These are phyloP conservation scores for Diaporthe eres DNA, from an alignment of 2,329 filamentous ascomycete species.

Conservation along the genomic window DNA sequence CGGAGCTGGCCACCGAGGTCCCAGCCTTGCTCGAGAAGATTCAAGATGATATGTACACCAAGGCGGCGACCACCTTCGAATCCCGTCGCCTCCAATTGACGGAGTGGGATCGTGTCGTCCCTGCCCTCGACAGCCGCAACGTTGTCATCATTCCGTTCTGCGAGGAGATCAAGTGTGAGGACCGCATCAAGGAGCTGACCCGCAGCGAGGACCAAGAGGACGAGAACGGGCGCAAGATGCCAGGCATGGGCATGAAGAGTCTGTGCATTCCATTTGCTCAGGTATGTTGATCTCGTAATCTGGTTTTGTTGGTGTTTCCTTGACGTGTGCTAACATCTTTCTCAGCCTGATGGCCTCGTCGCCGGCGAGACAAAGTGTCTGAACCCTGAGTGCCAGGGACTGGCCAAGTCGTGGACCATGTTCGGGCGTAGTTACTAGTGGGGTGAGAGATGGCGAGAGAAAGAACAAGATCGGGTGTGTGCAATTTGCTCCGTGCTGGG, in stretches of 20 bases:
- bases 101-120: constrained; percentile 92
- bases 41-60: constrained; percentile 83
- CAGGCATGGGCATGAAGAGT: constrained; percentile 76
- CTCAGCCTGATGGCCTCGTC: constrained; percentile 83
- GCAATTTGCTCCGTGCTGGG: background rate
- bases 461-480: background rate
- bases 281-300: constrained; percentile 47
- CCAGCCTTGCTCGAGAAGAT: constrained; percentile 90
- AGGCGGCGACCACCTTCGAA: constrained; percentile 84
- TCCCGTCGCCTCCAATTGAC: constrained; percentile 85
- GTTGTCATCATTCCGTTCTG: constrained; percentile 94
- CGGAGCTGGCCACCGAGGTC: constrained; percentile 80
- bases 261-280: constrained; percentile 86
- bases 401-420: constrained; percentile 89
- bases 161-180: constrained; percentile 85
- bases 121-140: constrained; percentile 91
- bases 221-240: constrained; percentile 52
- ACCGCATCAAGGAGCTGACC: constrained; percentile 93
- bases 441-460: background rate
- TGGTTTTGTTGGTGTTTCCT: background rate
- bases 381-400: constrained; percentile 84
- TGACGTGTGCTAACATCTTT: background rate
- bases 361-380: constrained; percentile 90
- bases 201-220: constrained; percentile 66
- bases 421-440: constrained; percentile 82